phyloP scores from a whole-genome alignment of 2,329 filamentous ascomycete species.

The Stachybotrys elegans region DNA sequence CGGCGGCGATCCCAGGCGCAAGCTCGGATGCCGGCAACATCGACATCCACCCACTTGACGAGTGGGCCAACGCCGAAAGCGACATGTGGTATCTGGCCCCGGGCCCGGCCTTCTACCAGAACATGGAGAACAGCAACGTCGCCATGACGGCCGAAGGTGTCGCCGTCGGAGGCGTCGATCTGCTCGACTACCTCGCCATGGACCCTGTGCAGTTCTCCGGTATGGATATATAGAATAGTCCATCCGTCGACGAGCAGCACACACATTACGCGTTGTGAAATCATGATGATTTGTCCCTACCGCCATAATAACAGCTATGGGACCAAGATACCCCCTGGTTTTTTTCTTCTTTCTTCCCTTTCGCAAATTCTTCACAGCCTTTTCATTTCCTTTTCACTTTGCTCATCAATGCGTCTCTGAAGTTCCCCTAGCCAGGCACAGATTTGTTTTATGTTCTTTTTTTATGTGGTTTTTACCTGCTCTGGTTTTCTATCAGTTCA shows the following conservation, averaged over 20 bases:
- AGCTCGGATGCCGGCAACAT: slow-evolving; percentile 5
- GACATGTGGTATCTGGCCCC: slow-evolving; percentile 66
- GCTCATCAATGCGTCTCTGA: too few species aligned
- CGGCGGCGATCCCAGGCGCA: slow-evolving; percentile 26
- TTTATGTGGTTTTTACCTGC: too few species aligned
- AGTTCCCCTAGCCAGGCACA: too few species aligned
- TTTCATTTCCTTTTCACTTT: too few species aligned
- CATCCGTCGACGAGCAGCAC: too few species aligned
- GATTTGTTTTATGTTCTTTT: too few species aligned
- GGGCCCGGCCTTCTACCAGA: slow-evolving; percentile 60
- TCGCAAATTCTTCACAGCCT: slow-evolving; percentile 1
- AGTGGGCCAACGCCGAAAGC: slow-evolving; percentile 50
- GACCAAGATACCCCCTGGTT: slow-evolving; percentile 2
- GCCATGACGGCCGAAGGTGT: slow-evolving; percentile 64
- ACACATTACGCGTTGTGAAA: too few species aligned
- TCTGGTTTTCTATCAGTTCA: too few species aligned
- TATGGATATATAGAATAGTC: slow-evolving; percentile 20
- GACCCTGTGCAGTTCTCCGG: slow-evolving; percentile 39
- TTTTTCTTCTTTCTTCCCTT: slow-evolving; percentile 1
- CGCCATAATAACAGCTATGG: slow-evolving; percentile 2
- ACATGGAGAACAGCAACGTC: slow-evolving; percentile 55
- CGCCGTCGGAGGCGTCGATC: slow-evolving; percentile 60
- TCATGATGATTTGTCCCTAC: too few species aligned
- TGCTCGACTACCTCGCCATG: slow-evolving; percentile 66
- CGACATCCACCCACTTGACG: slow-evolving; percentile 42